Base-by-base conservation (phyloP, 768 basidiomycete species). In the Naganishia antarctica region DNA sequence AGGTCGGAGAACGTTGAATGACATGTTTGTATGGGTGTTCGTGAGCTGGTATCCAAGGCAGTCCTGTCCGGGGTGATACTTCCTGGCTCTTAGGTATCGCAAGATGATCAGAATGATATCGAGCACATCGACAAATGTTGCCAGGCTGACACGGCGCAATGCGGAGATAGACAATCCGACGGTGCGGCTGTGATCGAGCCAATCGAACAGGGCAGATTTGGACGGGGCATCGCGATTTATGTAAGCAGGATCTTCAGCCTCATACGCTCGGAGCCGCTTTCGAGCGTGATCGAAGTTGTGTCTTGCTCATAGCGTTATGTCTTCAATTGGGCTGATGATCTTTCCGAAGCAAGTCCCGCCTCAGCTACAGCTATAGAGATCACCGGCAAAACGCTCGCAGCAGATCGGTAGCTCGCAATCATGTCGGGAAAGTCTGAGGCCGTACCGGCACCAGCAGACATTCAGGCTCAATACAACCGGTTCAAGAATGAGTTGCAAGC, bases 401-500 rank as follows among this genome's bases (percentile, higher is more conserved):
- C n/a, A n/a, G n/a, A n/a, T n/a, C n/a, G n/a, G n/a, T n/a, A n/a
- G n/a, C n/a, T n/a, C n/a, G n/a, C n/a, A n/a, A n/a, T n/a, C n/a
- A 57, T 57, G 53, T 57, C 53, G 4, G 37, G 32, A 15, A 57
- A 57, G 23, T 26, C 53, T 9, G 34, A 57, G 23, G n/a, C 53
- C 21, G 53, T 57, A 15, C 66, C 66, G 21, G 61, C 66, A 47
- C 66, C 66, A 11, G 66, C 66, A 21, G 66, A 67, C 12, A 53
- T 67, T 31, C 61, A 67, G 18, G 49, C 61, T 3, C 61, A 62
- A 32, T 67, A 67, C 53, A 63, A 48, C 15, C 45, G 86, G 64
- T 82, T 88, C 71, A 89, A 93, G 78, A 89, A 83, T 78, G 94
- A 98, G 51, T 80, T 98, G 29, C 91, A 93, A 76, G 84, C 86